Percentiles rank a stretch among this genome's conserved stretches.
Evolutionary conservation across 176 grass and related monocot genomes (phyloP).

Genomic region (Metroxylon sagu): DNA sequence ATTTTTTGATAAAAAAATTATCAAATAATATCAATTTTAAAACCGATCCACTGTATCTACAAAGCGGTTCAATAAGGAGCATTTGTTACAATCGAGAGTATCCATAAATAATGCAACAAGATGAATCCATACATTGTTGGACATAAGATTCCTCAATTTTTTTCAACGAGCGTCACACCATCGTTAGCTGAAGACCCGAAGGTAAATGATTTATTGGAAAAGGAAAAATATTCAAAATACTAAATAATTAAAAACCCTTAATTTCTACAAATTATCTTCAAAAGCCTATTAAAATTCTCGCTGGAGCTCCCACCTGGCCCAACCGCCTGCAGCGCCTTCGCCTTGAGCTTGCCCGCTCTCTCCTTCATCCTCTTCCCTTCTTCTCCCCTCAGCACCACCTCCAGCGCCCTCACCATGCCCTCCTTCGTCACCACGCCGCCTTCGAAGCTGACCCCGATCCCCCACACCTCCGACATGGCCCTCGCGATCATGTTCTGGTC

Average conservation of each 20-base stretch:
- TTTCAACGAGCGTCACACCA: too few species aligned
- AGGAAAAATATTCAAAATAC: too few species aligned
- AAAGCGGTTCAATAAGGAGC: too few species aligned
- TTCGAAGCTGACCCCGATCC: slow-evolving; percentile 7
- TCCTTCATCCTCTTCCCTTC: slow-evolving; percentile 17
- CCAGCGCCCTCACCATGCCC: background rate
- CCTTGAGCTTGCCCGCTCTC: slow-evolving; percentile 16
- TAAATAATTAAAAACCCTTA: background rate
- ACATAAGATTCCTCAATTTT: too few species aligned
- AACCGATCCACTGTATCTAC: too few species aligned
- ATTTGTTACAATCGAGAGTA: too few species aligned
- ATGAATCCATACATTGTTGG: too few species aligned
- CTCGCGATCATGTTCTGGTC: slow-evolving; percentile 28
- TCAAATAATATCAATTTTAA: too few species aligned
- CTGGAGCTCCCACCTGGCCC: slow-evolving; percentile 1
- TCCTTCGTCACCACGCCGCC: slow-evolving; percentile 13
- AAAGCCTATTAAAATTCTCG: slow-evolving; percentile 5
- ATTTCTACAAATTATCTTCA: slow-evolving; percentile 19
- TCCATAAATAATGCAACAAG: too few species aligned
- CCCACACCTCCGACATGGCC: slow-evolving; percentile 14
- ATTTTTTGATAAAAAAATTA: too few species aligned
- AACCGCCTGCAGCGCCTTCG: slow-evolving; percentile 5
- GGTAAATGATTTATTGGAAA: too few species aligned
- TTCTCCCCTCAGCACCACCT: slow-evolving; percentile 7
- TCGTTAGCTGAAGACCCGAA: too few species aligned